Evolutionary conservation across 2,329 filamentous ascomycete genomes (phyloP), one percentile per base, ranked within the genome.

Genomic region (Venturia oleaginea): DNA sequence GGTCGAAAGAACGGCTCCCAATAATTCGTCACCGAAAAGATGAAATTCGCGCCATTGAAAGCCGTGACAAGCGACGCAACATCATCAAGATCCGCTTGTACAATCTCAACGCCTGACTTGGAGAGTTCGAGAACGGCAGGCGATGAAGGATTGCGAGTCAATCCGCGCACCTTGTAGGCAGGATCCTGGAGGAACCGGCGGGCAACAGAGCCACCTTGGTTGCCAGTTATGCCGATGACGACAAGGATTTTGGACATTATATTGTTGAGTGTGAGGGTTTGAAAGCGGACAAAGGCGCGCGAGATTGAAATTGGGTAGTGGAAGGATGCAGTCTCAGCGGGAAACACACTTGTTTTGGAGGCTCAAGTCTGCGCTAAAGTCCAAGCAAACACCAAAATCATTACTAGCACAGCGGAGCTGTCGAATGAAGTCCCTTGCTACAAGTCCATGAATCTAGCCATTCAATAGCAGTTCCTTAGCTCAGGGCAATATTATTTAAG

Each of bases 11-110:
- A 83, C 1, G 78, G 76, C 64, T 81, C 78, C 79, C 80, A 85
- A 72, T 81, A 85, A 66, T 85, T 78, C 0, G 83, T 85, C 61
- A 83, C 79, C 66, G 76, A 76, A 72, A 84, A 85, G 66, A 85
- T 82, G 65, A 78, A 69, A 65, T 79, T 77, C 22, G 81, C 81
- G 7, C 77, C 79, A 2, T 67, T n/a, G 63, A 76, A 76, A 4
- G 74, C 74, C 19, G 48, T 40, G 17, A 61, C 65, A 1, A 77
- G 69, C 0, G 74, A 72, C 4, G 46, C 43, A 2, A 67, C 11
- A 57, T 75, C 72, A 63, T 73, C 66, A 1, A 76, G 67, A 46
- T 76, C 68, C 0, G 69, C 74, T 32, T 69, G 46, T 1, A 74
- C 68, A 2, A 76, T 48, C 34, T 72, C 70, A 30, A 71, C 71